Percentiles rank a stretch among this genome's conserved stretches.
Evolutionary conservation across 2,329 filamentous ascomycete species (phyloP).

Genomic region (Calonectria pauciramosa): DNA sequence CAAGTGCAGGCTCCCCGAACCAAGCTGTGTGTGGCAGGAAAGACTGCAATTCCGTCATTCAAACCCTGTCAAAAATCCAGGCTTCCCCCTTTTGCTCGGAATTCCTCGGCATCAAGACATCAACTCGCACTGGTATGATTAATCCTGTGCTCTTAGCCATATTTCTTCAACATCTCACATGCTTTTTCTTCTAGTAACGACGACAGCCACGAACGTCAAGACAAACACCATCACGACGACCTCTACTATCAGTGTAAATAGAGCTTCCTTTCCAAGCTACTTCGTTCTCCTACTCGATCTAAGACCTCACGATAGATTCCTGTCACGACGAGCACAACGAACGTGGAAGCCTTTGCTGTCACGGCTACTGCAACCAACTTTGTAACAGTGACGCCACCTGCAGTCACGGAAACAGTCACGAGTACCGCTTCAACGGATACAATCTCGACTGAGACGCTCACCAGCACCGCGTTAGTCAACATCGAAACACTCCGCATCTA

Average conservation of each 20-base stretch:
- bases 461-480: neutral
- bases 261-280: neutral
- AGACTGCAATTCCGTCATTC: neutral
- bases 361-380: neutral
- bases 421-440: neutral
- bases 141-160: neutral
- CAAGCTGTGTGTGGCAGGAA: neutral
- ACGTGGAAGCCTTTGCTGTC: neutral
- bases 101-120: neutral
- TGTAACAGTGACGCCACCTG: neutral
- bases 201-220: neutral
- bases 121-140: neutral
- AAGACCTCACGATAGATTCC: neutral
- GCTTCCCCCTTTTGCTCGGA: neutral
- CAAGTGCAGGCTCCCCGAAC: neutral
- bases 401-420: neutral
- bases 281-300: too few species aligned
- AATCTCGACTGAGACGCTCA: neutral
- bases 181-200: neutral
- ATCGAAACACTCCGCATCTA: neutral
- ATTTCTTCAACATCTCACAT: neutral
- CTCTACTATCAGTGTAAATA: neutral
- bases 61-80: neutral
- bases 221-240: neutral
- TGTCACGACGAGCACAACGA: neutral